A percentile compares a stretch with the other conserved stretches of the same genome.
Conservation (phyloP, 192 early-diverging fungal genomes). For the Diversispora epigaea region DNA sequence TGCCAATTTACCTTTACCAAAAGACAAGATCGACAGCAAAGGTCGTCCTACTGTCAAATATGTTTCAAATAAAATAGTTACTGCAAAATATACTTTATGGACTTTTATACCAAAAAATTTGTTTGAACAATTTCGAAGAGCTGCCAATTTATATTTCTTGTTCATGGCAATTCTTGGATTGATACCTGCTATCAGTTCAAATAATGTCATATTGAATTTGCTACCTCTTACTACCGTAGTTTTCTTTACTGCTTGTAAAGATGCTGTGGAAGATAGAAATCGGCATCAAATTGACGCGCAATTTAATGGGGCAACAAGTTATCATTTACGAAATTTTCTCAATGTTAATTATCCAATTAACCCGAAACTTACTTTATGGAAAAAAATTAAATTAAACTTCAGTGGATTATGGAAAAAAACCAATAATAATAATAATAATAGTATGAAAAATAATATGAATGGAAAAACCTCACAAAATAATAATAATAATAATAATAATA, state of each 20-base stretch:
- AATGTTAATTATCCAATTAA: slow-evolving; percentile 49
- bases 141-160: slow-evolving; percentile 87
- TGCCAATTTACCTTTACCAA: slow-evolving; percentile 63
- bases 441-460: neutral
- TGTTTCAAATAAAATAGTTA: slow-evolving; percentile 77
- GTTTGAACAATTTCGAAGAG: slow-evolving; percentile 87
- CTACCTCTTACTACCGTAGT: slow-evolving; percentile 85
- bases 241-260: slow-evolving; percentile 78
- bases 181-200: slow-evolving; percentile 77
- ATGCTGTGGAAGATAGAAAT: slow-evolving; percentile 86
- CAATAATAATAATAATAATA: too few relatives aligned
- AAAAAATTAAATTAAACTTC: slow-evolving; percentile 9
- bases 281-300: slow-evolving; percentile 80
- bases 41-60: slow-evolving; percentile 58
- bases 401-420: neutral
- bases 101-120: slow-evolving; percentile 90
- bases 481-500: too few relatives aligned
- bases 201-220: slow-evolving; percentile 74
- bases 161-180: slow-evolving; percentile 78
- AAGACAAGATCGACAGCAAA: slow-evolving; percentile 50
- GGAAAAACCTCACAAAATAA: too few relatives aligned
- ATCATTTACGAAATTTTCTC: slow-evolving; percentile 43
- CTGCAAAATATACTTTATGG: slow-evolving; percentile 86
- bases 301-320: slow-evolving; percentile 70
- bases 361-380: slow-evolving; percentile 16